Conservation (phyloP, 805 yeast genomes). For the Starmera caribaea region DNA sequence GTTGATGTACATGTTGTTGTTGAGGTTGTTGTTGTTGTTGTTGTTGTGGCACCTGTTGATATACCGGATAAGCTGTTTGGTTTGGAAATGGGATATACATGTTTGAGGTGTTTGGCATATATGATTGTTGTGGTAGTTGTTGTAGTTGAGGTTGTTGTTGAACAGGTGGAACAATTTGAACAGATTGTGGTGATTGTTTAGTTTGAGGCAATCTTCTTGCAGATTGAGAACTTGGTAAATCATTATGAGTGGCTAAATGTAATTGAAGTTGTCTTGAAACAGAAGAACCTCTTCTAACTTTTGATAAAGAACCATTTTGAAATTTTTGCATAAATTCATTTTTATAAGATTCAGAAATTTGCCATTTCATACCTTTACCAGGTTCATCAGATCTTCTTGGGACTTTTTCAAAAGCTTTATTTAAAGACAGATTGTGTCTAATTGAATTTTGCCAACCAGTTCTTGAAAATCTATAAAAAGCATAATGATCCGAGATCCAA, state of each 20-base stretch:
- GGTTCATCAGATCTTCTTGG: slow-evolving; percentile 95
- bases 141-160: slow-evolving; percentile 19
- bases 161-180: neutral
- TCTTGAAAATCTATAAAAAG: slow-evolving; percentile 84
- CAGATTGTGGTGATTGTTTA: slow-evolving; percentile 23
- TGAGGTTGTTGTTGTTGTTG: neutral
- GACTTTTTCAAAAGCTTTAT: slow-evolving; percentile 96
- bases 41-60: neutral
- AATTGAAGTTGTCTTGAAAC: slow-evolving; percentile 73
- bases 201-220: slow-evolving; percentile 26
- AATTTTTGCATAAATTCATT: slow-evolving; percentile 78
- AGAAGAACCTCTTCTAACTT: slow-evolving; percentile 69
- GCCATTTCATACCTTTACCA: slow-evolving; percentile 99
- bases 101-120: too few relatives aligned
- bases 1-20: neutral
- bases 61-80: too few relatives aligned
- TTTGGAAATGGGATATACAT: too few relatives aligned
- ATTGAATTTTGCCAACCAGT: slow-evolving; percentile 99
- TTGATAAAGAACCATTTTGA: slow-evolving; percentile 63
- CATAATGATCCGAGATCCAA: slow-evolving; percentile 82
- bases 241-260: slow-evolving; percentile 43
- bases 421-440: slow-evolving; percentile 85
- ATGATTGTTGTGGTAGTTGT: neutral
- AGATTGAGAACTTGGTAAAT: slow-evolving; percentile 25
- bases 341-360: slow-evolving; percentile 75